Evolutionary conservation across 306 rosid species (phyloP), one percentile per base, ranked within the genome.

Genomic region (Begonia peltatifolia): DNA sequence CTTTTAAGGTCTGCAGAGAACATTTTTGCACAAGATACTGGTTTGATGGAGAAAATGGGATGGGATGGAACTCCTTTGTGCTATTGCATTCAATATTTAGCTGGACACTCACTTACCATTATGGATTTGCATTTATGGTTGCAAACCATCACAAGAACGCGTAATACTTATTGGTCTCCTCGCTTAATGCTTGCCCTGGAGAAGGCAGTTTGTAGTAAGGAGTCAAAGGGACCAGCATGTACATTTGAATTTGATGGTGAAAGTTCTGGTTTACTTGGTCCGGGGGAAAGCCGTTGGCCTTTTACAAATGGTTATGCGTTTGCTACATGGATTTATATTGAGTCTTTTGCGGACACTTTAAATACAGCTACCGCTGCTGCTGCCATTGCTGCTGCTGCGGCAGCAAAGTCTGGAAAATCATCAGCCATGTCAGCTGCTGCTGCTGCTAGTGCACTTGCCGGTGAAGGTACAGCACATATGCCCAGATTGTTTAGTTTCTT

Each of bases 341-440:
- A 90, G 74, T 90, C 99, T 63, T 90, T 90, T 70, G 95, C 95
- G 13, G 99, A 90, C 47, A 86, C 99, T 20, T 65, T 90, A 67
- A 90, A 84, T 66, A 76, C 95, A 55, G 99, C 99, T 53, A 90
- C 99, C 23, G 99, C 94, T 57, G 99, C 99, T 35, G 99, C 99
- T 55, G 99, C 99, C 48, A 90, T 90, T 69, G 99, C 99, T 51
- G 95, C 95, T 22, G 95, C 99, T 38, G 95, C 92, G 41, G 88
- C 94, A 1, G 99, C 94, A 12, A 90, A 69, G 66, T 86, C 99
- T 3, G 99, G 99, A 57, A 90, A 85, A 70, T 83, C 99, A 14
- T 90, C 99, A 46, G 99, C 95, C 53, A 79, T 90, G 94, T 86
- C 99, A 22, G 95, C 99, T 69, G 99, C 99, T 38, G 99, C 99